Evolutionary conservation across 108 stramenopile species (phyloP).

Genomic region (Mediolabrus comicus): DNA sequence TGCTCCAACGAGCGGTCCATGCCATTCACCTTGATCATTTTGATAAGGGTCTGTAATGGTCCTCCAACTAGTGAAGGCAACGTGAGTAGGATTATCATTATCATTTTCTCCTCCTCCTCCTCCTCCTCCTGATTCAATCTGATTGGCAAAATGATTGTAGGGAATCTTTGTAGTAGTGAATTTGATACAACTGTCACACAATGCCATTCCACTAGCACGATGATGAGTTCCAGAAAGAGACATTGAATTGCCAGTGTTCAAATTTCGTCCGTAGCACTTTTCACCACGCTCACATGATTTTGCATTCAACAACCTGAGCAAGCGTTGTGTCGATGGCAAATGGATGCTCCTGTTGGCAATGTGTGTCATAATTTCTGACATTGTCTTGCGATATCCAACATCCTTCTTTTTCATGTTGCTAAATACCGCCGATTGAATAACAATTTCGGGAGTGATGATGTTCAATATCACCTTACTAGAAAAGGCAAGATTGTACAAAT

Average conservation of each 20-base stretch:
- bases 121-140: conserved; percentile 1
- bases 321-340: conserved; percentile 26
- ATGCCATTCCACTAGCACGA: conserved; percentile 37
- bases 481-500: conserved; percentile 24
- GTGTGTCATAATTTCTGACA: conserved; percentile 29
- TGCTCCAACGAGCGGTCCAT: conserved; percentile 22
- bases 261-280: conserved; percentile 42
- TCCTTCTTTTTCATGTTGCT: conserved; percentile 32
- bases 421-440: conserved; percentile 41
- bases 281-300: conserved; percentile 43
- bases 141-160: conserved; percentile 20
- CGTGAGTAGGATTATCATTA: not conserved
- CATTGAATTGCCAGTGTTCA: conserved; percentile 24
- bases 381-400: conserved; percentile 14
- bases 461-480: conserved; percentile 17
- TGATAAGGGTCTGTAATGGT: conserved; percentile 23
- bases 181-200: conserved; percentile 44
- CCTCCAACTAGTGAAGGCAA: conserved; percentile 41
- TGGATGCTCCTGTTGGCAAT: conserved; percentile 37
- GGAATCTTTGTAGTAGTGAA: conserved; percentile 31
- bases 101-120: no score
- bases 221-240: conserved; percentile 4
- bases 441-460: conserved; percentile 29
- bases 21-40: conserved; percentile 22
- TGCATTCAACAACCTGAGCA: conserved; percentile 38